phyloP scores from a whole-genome alignment of 192 early-diverging fungal species.

The Coemansia sp. region DNA sequence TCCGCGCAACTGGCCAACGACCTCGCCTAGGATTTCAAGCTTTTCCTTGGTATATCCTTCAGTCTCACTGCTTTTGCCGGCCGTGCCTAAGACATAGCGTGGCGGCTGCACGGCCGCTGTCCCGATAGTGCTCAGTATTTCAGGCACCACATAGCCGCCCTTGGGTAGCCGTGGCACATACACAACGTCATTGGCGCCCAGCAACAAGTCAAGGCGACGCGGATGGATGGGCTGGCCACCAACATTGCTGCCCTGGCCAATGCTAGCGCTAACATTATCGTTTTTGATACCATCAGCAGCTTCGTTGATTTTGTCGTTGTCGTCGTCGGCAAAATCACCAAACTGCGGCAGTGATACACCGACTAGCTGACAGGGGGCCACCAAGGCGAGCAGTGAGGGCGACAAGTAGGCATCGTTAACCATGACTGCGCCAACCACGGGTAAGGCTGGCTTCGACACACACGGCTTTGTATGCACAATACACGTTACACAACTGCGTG shows the following conservation, averaged over 20 bases:
- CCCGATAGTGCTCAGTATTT: conserved; percentile 1
- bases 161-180: conserved; percentile 52
- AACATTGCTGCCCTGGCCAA: background rate
- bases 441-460: conserved; percentile 19
- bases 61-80: conserved; percentile 15
- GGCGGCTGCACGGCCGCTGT: conserved; percentile 31
- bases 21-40: conserved; percentile 40
- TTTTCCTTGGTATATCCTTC: conserved; percentile 38
- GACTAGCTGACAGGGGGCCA: conserved; percentile 59
- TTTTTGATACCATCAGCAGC: background rate
- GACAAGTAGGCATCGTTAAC: conserved; percentile 71
- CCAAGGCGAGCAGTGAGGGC: conserved; percentile 67
- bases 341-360: conserved; percentile 57
- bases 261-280: background rate
- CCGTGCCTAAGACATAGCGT: conserved; percentile 43
- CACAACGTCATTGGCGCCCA: conserved; percentile 36
- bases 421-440: conserved; percentile 63
- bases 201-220: conserved; percentile 32
- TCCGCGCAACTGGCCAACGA: conserved; percentile 46
- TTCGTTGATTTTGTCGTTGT: background rate
- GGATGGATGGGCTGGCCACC: background rate
- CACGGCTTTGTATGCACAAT: conserved; percentile 43
- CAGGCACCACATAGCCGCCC: conserved; percentile 24
- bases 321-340: conserved; percentile 4
- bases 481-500: conserved; percentile 40